Percentiles rank a stretch among this genome's conserved stretches.
These are phyloP conservation scores for Termitomyces bulborhizus DNA, from an alignment of 768 basidiomycete species.

Conservation along the genomic window DNA sequence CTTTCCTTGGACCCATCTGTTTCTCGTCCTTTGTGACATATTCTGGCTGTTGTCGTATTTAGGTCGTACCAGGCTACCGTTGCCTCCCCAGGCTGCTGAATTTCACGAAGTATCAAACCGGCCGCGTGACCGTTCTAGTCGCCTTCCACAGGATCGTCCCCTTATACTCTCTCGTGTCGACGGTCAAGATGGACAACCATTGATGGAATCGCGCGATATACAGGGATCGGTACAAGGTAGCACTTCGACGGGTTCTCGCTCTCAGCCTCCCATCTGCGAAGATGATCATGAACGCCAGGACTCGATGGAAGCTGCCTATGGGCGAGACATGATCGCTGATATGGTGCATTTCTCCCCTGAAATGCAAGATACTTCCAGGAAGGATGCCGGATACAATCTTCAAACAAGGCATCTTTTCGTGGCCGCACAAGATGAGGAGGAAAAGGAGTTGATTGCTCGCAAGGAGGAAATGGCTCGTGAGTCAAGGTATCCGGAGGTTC, in stretches of 20 bases:
- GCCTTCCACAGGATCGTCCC: slow-evolving; percentile 3
- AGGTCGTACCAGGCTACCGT: slow-evolving; percentile 35
- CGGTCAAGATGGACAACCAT: background rate
- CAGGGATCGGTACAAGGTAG: background rate
- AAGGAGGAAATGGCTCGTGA: background rate
- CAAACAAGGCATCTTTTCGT: background rate
- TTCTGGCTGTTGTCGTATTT: slow-evolving; percentile 7
- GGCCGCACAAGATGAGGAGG: background rate
- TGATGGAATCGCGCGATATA: background rate
- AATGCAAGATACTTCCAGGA: background rate
- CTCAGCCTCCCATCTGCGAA: background rate
- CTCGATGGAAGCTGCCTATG: background rate
- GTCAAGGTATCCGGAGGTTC: background rate
- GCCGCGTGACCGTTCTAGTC: slow-evolving; percentile 3
- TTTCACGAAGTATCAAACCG: slow-evolving; percentile 24
- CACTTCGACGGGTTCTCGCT: background rate
- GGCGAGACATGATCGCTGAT: background rate
- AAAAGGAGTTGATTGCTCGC: background rate
- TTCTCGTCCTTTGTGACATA: background rate
- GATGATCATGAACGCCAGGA: background rate
- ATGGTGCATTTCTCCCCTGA: background rate
- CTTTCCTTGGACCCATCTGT: slow-evolving; percentile 3
- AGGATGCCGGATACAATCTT: background rate
- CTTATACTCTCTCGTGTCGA: background rate
- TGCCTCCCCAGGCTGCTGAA: slow-evolving; percentile 37